Conservation (phyloP, 2,329 filamentous ascomycete species). For the Aspergillus sojae region DNA sequence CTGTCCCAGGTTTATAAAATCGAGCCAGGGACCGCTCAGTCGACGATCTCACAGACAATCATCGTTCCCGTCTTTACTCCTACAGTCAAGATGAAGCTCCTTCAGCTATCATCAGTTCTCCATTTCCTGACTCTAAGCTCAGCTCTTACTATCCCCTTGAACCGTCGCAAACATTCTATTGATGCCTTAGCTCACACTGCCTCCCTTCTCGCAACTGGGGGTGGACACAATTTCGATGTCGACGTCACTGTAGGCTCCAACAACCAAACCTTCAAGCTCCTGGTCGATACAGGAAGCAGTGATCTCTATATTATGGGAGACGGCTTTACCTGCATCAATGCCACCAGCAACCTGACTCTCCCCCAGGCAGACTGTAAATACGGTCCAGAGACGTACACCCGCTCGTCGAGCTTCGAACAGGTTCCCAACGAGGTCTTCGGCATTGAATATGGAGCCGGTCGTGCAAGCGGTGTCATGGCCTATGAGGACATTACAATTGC, state of each 20-base stretch:
- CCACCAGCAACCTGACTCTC: slow-evolving; percentile 6
- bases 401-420: slow-evolving; percentile 15
- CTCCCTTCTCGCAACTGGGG: slow-evolving; percentile 18
- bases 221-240: slow-evolving; percentile 24
- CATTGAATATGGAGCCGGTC: slow-evolving; percentile 29
- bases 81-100: not conserved
- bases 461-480: slow-evolving; percentile 26
- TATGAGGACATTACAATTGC: slow-evolving; percentile 28
- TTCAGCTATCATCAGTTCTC: not conserved
- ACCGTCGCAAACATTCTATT: not conserved
- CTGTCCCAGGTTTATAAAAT: too few species aligned
- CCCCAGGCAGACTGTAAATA: slow-evolving; percentile 20
- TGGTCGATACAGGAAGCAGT: slow-evolving; percentile 52
- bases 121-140: not conserved
- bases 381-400: slow-evolving; percentile 28
- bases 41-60: not conserved
- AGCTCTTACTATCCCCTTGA: not conserved
- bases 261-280: slow-evolving; percentile 35
- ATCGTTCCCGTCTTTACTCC: not conserved
- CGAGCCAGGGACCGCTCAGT: too few species aligned
- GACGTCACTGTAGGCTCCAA: slow-evolving; percentile 26
- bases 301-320: slow-evolving; percentile 50
- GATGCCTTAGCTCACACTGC: not conserved
- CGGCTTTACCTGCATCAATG: slow-evolving; percentile 39
- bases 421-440: slow-evolving; percentile 26